phyloP scores from a whole-genome alignment of 169 alveolate genomes.

The Plasmodium falciparum region DNA sequence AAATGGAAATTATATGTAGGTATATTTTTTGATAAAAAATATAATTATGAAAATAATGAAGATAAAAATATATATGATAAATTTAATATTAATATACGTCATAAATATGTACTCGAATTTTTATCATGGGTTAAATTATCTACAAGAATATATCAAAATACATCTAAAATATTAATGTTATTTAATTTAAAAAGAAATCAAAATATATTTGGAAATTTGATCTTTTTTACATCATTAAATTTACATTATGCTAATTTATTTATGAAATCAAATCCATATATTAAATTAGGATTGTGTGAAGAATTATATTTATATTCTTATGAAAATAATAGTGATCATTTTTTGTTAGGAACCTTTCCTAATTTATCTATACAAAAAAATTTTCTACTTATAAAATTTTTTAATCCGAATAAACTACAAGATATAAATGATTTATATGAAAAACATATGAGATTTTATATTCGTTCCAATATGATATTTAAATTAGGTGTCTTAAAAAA shows the following conservation, averaged over 20 bases:
- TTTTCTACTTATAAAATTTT: slow-evolving; percentile 42
- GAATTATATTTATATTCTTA: slow-evolving; percentile 65
- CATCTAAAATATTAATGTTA: slow-evolving; percentile 66
- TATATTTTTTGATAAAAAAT: slow-evolving; percentile 66
- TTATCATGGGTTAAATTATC: slow-evolving; percentile 79
- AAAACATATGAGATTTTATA: slow-evolving; percentile 79
- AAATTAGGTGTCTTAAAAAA: slow-evolving; percentile 45
- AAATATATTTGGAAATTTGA: slow-evolving; percentile 60
- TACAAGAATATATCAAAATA: slow-evolving; percentile 72
- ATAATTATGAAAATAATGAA: slow-evolving; percentile 36
- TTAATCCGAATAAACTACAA: slow-evolving; percentile 19
- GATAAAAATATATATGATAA: slow-evolving; percentile 31
- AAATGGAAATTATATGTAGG: slow-evolving; percentile 78
- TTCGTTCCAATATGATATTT: slow-evolving; percentile 76
- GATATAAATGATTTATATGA: slow-evolving; percentile 52
- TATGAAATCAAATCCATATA: slow-evolving; percentile 72
- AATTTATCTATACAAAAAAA: slow-evolving; percentile 39
- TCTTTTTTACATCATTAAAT: slow-evolving; percentile 77
- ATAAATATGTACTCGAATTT: slow-evolving; percentile 51
- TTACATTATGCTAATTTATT: slow-evolving; percentile 78
- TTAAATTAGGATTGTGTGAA: slow-evolving; percentile 76
- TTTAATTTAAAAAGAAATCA: slow-evolving; percentile 56
- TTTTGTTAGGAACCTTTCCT: slow-evolving; percentile 72
- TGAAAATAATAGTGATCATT: slow-evolving; percentile 72
- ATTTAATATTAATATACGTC: slow-evolving; percentile 74